Conservation (phyloP, 768 basidiomycete species). For the Lentinula sp. region DNA sequence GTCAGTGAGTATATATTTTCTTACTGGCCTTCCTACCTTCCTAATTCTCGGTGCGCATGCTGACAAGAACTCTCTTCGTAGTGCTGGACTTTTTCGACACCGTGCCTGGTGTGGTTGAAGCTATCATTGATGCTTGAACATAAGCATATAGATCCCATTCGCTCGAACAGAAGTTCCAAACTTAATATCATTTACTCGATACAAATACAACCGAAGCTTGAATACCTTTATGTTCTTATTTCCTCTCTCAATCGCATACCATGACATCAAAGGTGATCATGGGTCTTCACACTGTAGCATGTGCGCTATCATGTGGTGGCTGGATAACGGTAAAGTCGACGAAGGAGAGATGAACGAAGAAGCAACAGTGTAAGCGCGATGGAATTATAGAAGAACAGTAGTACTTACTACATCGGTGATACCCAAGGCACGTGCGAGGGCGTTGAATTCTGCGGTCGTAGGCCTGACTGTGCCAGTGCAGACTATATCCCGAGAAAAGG, state of each 20-base stretch:
- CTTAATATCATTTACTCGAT: background rate
- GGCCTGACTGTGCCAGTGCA: conserved; percentile 37
- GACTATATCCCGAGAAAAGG: conserved; percentile 27
- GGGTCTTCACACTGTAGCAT: conserved; percentile 13
- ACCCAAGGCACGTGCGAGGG: conserved; percentile 35
- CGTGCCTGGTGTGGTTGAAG: conserved; percentile 40
- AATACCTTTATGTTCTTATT: background rate
- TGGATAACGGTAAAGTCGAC: background rate
- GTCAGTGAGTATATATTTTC: conserved; percentile 28
- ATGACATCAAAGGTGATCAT: no score
- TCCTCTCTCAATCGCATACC: background rate
- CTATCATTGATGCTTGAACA: conserved; percentile 22
- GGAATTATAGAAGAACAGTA: background rate
- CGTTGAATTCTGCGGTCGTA: conserved; percentile 41
- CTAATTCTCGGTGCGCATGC: background rate
- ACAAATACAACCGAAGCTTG: background rate
- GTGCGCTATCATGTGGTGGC: conserved; percentile 22
- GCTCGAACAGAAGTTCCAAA: no score
- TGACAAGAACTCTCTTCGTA: conserved; percentile 9
- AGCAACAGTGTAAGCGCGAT: background rate
- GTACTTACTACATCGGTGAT: conserved; percentile 29
- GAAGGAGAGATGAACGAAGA: background rate
- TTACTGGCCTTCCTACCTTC: background rate
- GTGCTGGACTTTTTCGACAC: conserved; percentile 46
- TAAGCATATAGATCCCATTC: background rate